Conservation (phyloP, 441 rosid species). For the Viola pubescens region DNA sequence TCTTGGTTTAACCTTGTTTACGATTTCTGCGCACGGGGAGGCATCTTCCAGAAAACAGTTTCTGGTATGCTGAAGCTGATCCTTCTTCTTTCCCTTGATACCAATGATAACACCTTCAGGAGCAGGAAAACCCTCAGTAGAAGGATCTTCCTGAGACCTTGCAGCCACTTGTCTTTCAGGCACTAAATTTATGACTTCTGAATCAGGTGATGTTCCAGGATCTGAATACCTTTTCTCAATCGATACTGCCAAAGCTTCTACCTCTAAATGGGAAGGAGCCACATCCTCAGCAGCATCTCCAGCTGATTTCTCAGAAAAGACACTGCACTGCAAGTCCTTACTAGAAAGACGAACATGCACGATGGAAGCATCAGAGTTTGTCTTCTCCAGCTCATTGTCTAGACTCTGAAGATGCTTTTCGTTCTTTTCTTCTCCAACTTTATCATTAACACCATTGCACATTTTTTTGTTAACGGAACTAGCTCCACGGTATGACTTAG, state of each 20-base stretch:
- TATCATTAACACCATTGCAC: slow-evolving; percentile 23
- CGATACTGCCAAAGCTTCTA: slow-evolving; percentile 34
- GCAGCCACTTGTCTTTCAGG: slow-evolving; percentile 47
- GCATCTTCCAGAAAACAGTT: slow-evolving; percentile 23
- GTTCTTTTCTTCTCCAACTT: slow-evolving; percentile 27
- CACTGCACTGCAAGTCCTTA: slow-evolving; percentile 27
- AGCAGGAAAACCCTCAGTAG: slow-evolving; percentile 27
- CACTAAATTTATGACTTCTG: slow-evolving; percentile 78
- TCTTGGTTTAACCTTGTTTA: slow-evolving; percentile 32
- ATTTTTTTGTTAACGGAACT: slow-evolving; percentile 29
- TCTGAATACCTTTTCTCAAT: slow-evolving; percentile 39
- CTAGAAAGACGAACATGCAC: slow-evolving; percentile 23
- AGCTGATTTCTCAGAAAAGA: slow-evolving; percentile 29
- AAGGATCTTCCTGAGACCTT: slow-evolving; percentile 36
- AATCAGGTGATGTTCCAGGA: slow-evolving; percentile 96
- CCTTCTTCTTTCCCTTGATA: slow-evolving; percentile 49
- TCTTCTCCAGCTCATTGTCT: slow-evolving; percentile 27
- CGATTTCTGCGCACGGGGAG: slow-evolving; percentile 23
- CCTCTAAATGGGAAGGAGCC: slow-evolving; percentile 29
- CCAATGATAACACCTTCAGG: slow-evolving; percentile 21
- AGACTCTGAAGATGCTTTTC: slow-evolving; percentile 21
- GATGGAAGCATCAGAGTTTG: slow-evolving; percentile 24
- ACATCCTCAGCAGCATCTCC: slow-evolving; percentile 37
- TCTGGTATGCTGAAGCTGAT: slow-evolving; percentile 24
- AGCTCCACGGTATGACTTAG: slow-evolving; percentile 21